These are phyloP conservation scores for Cenchrus fungigraminus DNA, from an alignment of 176 grass and related monocot genomes.

Conservation along the genomic window DNA sequence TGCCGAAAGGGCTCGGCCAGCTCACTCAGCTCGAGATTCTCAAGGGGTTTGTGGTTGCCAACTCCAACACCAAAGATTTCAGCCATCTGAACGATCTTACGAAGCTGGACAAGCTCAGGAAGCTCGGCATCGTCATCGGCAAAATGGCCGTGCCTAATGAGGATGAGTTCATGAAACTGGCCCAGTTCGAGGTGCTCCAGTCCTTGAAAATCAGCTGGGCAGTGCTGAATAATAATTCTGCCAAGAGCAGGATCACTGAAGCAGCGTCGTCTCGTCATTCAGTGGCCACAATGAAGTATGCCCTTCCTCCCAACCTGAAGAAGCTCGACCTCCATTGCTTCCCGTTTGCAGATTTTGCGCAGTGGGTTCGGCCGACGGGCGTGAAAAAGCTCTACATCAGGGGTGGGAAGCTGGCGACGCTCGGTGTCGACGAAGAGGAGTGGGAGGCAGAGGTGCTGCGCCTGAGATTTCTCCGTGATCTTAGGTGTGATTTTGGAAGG, in stretches of 20 bases:
- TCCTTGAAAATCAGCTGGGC: constrained; percentile 53
- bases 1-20: constrained; percentile 44
- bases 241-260: neutral
- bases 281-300: neutral
- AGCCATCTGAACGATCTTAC: constrained; percentile 49
- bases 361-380: constrained; percentile 8
- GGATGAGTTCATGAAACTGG: constrained; percentile 37
- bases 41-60: constrained; percentile 57
- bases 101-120: constrained; percentile 45
- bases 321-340: constrained; percentile 68
- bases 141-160: neutral
- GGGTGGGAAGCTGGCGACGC: constrained; percentile 45
- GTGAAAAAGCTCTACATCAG: constrained; percentile 66
- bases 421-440: neutral
- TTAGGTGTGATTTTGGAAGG: constrained; percentile 5
- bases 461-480: constrained; percentile 44
- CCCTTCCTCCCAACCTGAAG: constrained; percentile 29
- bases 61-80: constrained; percentile 23
- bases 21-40: constrained; percentile 50
- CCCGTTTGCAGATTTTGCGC: neutral
- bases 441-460: constrained; percentile 52
- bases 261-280: neutral
- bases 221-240: neutral
- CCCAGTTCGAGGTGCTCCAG: constrained; percentile 12
- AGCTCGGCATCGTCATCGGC: constrained; percentile 51